A percentile compares a stretch with the other conserved stretches of the same genome.
These are phyloP conservation scores for Daldinia loculata DNA, from an alignment of 495 filamentous ascomycete genomes.

Conservation along the genomic window DNA sequence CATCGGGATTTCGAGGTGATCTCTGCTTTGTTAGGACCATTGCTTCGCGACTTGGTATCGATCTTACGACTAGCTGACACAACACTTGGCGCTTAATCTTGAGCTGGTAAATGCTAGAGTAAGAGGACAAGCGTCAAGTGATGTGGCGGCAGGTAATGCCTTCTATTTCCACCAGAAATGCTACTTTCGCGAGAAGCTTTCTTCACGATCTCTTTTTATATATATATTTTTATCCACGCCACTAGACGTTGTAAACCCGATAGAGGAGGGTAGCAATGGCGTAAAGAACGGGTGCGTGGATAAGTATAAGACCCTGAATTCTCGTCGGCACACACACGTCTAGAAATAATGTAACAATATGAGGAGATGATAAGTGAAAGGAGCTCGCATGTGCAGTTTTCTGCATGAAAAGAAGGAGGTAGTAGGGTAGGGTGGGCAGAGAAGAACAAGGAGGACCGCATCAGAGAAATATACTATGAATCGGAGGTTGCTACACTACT, in stretches of 20 bases:
- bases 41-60: constrained; percentile 47
- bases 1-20: constrained; percentile 61
- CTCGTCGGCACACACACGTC: constrained; percentile 15
- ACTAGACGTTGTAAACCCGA: constrained; percentile 24
- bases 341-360: constrained; percentile 22
- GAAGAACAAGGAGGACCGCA: constrained; percentile 31
- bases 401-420: constrained; percentile 25
- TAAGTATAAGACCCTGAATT: background rate
- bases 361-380: constrained; percentile 12
- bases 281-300: too few relatives aligned
- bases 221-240: constrained; percentile 16
- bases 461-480: constrained; percentile 43
- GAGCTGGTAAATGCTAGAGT: constrained; percentile 29
- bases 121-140: constrained; percentile 32
- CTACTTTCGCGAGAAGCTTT: constrained; percentile 10
- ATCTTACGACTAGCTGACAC: constrained; percentile 48
- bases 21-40: constrained; percentile 55
- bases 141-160: constrained; percentile 32
- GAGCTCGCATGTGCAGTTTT: constrained; percentile 19
- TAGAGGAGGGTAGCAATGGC: constrained; percentile 17
- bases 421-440: constrained; percentile 7
- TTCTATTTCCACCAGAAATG: constrained; percentile 19
- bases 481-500: constrained; percentile 26
- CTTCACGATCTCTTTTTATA: constrained; percentile 20
- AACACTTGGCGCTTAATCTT: constrained; percentile 35